Evolutionary conservation across 306 rosid genomes (phyloP), one percentile per base, ranked within the genome.

Genomic region (Cucurbita ficifolia): DNA sequence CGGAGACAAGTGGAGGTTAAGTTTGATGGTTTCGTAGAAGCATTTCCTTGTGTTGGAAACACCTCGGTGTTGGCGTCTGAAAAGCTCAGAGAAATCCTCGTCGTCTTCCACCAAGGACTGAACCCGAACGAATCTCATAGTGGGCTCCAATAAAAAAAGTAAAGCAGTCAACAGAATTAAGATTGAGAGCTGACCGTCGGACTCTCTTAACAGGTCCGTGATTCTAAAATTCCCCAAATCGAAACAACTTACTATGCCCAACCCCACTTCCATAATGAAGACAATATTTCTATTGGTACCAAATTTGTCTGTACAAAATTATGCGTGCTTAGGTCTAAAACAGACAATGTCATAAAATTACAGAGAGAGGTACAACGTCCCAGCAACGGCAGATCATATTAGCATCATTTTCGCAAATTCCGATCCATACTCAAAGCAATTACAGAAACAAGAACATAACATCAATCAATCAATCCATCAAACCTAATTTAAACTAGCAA

Each of bases 71-170:
- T 46, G 40, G 22, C 56, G 21, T 45, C 73, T 68, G 56, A 46
- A 46, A 68, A 68, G 16, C 73, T 68, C 56, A 39, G 56, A 68
- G 73, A 13, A 46, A 12, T 68, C 53, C 57, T 68, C 73, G 73
- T 68, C 73, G 73, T 46, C 56, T 68, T 68, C 73, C 56, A 46
- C 53, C 36, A 24, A 46, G 56, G 42, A 68, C 56, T 19, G 35
- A 65, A 65, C 38, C 72, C 43, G 36, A 68, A 24, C 22, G 73
- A 68, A 68, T 68, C 73, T 68, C 42, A 24, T 45, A 46, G 73
- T 68, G 73, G 73, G 73, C 56, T 68, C 73, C 73, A 68, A 67
- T 13, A 24, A 68, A 63, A 63, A 63, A 65, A 5, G 53, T 19
- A 43, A 65, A 70, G 16, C 38, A 70, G 58, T 70, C 74, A 49